Evolutionary conservation across 2,329 filamentous ascomycete species (phyloP).

Genomic region (Curvularia sp.): DNA sequence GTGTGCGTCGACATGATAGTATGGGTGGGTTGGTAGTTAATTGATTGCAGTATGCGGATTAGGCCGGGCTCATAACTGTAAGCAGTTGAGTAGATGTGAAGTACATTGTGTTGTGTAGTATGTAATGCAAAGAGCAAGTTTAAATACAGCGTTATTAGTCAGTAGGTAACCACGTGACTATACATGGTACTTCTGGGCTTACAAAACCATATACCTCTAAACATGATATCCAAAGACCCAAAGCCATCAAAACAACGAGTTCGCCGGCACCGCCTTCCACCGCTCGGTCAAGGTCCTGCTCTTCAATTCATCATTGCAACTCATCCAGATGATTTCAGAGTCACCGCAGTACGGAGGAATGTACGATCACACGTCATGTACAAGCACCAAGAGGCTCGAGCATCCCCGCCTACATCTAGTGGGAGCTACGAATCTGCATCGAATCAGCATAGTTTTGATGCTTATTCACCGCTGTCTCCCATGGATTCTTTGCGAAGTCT

Average conservation of each 20-base stretch:
- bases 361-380: slow-evolving; percentile 51
- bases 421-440: slow-evolving; percentile 24
- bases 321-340: slow-evolving; percentile 45
- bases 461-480: slow-evolving; percentile 28
- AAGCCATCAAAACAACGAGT: slow-evolving; percentile 35
- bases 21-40: too few relatives aligned
- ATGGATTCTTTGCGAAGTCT: slow-evolving; percentile 31
- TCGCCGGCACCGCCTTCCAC: slow-evolving; percentile 42
- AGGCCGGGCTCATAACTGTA: too few relatives aligned
- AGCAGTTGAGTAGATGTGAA: too few relatives aligned
- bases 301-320: slow-evolving; percentile 45
- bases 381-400: slow-evolving; percentile 38
- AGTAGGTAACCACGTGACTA: too few relatives aligned
- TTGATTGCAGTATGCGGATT: too few relatives aligned
- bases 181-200: too few relatives aligned
- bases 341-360: slow-evolving; percentile 41
- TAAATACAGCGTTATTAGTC: too few relatives aligned
- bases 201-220: not conserved
- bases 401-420: slow-evolving; percentile 20
- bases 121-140: too few relatives aligned
- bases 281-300: slow-evolving; percentile 41
- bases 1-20: too few relatives aligned
- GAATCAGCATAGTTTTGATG: slow-evolving; percentile 27
- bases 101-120: too few relatives aligned
- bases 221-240: slow-evolving; percentile 34